Percentiles rank a stretch among this genome's conserved stretches.
Conservation (phyloP, 441 rosid genomes). For the Populus hybrid region DNA sequence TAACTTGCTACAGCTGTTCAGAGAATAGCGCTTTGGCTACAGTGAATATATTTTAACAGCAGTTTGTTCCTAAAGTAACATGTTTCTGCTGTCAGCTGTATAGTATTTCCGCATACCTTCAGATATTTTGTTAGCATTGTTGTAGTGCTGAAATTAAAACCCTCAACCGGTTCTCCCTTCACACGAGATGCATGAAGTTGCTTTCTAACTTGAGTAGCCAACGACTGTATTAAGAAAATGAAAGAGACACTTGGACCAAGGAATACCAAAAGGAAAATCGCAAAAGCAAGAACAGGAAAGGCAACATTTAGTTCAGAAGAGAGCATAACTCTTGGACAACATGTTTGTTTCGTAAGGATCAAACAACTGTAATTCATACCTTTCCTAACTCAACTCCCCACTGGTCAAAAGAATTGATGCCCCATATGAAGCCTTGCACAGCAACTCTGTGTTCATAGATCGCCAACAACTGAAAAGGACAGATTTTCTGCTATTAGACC, state of each 20-base stretch:
- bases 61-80: background rate
- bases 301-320: background rate
- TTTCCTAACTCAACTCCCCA: constrained; percentile 99
- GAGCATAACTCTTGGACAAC: background rate
- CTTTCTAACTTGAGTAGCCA: constrained; percentile 89
- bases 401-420: constrained; percentile 94
- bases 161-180: constrained; percentile 57
- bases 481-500: constrained; percentile 10
- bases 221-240: constrained; percentile 43
- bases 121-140: constrained; percentile 66
- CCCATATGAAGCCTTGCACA: constrained; percentile 93
- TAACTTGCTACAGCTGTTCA: background rate
- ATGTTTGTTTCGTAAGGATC: background rate
- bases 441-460: constrained; percentile 96
- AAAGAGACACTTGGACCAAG: background rate
- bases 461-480: constrained; percentile 65
- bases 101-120: constrained; percentile 44
- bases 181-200: constrained; percentile 80
- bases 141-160: constrained; percentile 85
- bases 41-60: background rate
- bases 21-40: background rate
- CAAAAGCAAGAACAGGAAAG: background rate
- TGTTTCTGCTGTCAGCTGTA: constrained; percentile 3
- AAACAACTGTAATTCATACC: constrained; percentile 36
- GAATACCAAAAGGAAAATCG: background rate